Percentiles rank a stretch among this genome's conserved stretches.
Evolutionary conservation across 192 early-diverging fungal genomes (phyloP).

Genomic region (Phlyctochytrium planicorne): DNA sequence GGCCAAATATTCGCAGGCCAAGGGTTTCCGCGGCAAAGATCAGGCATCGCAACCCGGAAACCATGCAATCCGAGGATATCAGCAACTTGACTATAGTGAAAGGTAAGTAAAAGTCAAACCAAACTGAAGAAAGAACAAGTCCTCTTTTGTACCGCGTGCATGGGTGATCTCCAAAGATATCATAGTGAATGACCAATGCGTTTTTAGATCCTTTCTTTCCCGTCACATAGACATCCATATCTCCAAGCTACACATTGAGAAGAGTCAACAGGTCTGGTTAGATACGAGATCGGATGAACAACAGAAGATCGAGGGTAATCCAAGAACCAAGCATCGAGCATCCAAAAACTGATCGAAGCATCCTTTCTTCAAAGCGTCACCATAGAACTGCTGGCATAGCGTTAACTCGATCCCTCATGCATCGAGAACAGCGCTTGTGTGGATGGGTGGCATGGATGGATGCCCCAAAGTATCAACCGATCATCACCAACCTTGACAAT

Average conservation of each 20-base stretch:
- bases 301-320: too few species aligned
- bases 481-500: neutral
- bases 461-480: too few species aligned
- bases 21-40: constrained; percentile 16
- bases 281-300: too few species aligned
- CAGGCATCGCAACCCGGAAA: constrained; percentile 22
- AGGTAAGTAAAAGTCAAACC: too few species aligned
- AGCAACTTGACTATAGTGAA: constrained; percentile 6
- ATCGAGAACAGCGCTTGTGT: too few species aligned
- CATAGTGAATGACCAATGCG: constrained; percentile 19
- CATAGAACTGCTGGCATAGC: neutral
- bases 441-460: too few species aligned
- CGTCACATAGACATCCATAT: constrained; percentile 15
- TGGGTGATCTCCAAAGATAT: constrained; percentile 24
- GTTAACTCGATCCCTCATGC: neutral
- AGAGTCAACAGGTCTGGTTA: too few species aligned
- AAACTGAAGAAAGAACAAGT: too few species aligned
- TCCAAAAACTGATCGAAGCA: neutral
- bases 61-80: constrained; percentile 14
- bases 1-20: too few species aligned
- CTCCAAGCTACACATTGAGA: neutral
- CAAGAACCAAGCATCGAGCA: neutral
- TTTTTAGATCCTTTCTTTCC: constrained; percentile 12
- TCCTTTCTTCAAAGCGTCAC: neutral
- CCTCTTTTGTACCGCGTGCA: constrained; percentile 13